Base-by-base conservation (phyloP, 257 asterid species). In the Jacaranda copaia region DNA sequence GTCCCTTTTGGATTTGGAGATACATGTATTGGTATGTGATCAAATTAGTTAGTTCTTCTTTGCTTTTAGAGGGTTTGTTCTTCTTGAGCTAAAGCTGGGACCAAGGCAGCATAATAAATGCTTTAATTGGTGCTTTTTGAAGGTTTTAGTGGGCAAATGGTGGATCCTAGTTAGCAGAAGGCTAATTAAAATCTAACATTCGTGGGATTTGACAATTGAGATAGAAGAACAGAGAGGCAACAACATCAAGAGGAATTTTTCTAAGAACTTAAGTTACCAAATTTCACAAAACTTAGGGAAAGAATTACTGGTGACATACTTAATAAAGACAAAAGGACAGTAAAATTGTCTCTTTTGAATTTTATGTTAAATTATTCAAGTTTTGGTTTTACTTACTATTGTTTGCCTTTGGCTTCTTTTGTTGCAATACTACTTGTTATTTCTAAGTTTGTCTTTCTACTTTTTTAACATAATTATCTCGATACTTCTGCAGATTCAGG, bases 401-500 rank as follows among this genome's bases (percentile, higher is more conserved):
- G 35, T 8, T 65, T 74, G 36, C 49, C 58, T 67, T 2, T 55
- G 70, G 38, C 68, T 68, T 52, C 68, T 59, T 76, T 60, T 40
- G 4, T 16, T 39, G 11, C 48, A 9, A 39, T 58, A 8, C 32
- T 65, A 32, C 35, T 70, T 62, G 32, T 32, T 11, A 19, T 82
- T 76, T 59, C 32, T 43, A 13, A 53, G 40, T 66, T 19, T 60
- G 61, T n/a, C 8, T 39, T 57, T 49, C 62, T 6, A 14, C 49
- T 14, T 75, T 51, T 53, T 72, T n/a, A 52, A 68, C 55, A 58
- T 62, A 70, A 38, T 62, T 58, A 63, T 66, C 10, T 62, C 2
- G 15, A 48, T 5, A 14, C 55, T 40, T 77, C 39, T 85, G 81
- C 90, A 91, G 97, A 90, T 93, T 71, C 88, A 90, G 73, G 48